Evolutionary conservation across 768 basidiomycete species (phyloP).

Genomic region (Clavaria fumosa): DNA sequence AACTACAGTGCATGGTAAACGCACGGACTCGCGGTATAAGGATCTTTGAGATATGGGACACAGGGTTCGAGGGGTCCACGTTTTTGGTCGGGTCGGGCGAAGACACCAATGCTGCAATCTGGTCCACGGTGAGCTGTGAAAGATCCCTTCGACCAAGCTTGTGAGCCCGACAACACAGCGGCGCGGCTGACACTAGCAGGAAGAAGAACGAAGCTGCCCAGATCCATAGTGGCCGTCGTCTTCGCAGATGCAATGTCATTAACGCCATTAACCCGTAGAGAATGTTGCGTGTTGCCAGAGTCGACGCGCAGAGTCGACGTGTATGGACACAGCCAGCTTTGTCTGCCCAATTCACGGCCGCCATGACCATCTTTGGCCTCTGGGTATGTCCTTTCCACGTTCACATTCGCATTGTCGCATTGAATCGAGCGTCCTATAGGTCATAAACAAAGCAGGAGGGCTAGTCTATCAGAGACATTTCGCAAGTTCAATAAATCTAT

Average conservation of each 20-base stretch:
- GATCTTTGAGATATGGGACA: constrained; percentile 67
- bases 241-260: too few species aligned
- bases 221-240: too few species aligned
- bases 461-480: constrained; percentile 89
- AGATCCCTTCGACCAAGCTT: constrained; percentile 10
- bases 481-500: constrained; percentile 40
- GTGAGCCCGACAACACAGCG: too few species aligned
- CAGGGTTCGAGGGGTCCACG: constrained; percentile 47
- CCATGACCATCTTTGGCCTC: constrained; percentile 67
- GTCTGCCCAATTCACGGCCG: too few species aligned
- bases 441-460: constrained; percentile 98
- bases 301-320: too few species aligned
- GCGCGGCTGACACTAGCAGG: too few species aligned
- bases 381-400: constrained; percentile 41
- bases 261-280: too few species aligned
- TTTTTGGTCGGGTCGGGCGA: constrained; percentile 51
- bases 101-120: constrained; percentile 35
- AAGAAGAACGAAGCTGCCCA: too few species aligned
- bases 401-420: constrained; percentile 4
- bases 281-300: too few species aligned
- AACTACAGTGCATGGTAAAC: constrained; percentile 1
- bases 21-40: constrained; percentile 72
- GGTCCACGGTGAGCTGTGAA: constrained; percentile 29
- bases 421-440: constrained; percentile 27
- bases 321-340: too few species aligned